A percentile compares a stretch with the other conserved stretches of the same genome.
Conservation (phyloP, 78 protist genomes). For the Isochrysis galbana region DNA sequence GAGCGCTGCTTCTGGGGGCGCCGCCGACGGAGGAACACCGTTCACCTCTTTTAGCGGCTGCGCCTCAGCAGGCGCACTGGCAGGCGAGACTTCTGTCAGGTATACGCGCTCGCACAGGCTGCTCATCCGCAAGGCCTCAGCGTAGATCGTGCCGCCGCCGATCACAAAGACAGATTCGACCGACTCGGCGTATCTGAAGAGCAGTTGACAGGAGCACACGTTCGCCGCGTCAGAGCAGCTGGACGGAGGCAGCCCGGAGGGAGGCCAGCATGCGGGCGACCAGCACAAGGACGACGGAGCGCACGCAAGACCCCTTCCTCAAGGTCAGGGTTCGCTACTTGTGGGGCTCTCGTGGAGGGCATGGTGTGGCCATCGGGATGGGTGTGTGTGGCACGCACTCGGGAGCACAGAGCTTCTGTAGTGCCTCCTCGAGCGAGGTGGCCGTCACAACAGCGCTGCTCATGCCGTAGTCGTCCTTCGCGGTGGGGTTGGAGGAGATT, state of each 20-base stretch:
- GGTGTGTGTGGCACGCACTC: too few species aligned
- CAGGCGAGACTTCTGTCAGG: not conserved
- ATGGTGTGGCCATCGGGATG: too few species aligned
- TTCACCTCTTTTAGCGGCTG: not conserved
- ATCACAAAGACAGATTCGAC: slow-evolving; percentile 16
- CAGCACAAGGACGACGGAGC: too few species aligned
- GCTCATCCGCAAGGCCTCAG: not conserved
- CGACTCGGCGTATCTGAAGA: not conserved
- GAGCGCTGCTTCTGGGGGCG: not conserved
- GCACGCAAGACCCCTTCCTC: too few species aligned
- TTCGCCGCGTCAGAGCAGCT: too few species aligned
- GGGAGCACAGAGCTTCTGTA: not conserved
- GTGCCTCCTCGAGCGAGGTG: not conserved
- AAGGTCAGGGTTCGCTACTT: too few species aligned
- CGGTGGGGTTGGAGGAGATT: not conserved
- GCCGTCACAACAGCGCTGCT: not conserved
- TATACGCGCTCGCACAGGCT: not conserved
- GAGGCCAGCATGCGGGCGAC: too few species aligned
- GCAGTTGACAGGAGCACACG: too few species aligned
- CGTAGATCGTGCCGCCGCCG: slow-evolving; percentile 26
- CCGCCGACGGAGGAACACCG: not conserved
- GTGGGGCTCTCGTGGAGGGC: too few species aligned
- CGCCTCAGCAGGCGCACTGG: not conserved
- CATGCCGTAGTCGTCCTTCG: not conserved
- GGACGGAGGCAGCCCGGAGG: too few species aligned